Evolutionary conservation across 768 basidiomycete genomes (phyloP).

Genomic region (Boletus huronensis): DNA sequence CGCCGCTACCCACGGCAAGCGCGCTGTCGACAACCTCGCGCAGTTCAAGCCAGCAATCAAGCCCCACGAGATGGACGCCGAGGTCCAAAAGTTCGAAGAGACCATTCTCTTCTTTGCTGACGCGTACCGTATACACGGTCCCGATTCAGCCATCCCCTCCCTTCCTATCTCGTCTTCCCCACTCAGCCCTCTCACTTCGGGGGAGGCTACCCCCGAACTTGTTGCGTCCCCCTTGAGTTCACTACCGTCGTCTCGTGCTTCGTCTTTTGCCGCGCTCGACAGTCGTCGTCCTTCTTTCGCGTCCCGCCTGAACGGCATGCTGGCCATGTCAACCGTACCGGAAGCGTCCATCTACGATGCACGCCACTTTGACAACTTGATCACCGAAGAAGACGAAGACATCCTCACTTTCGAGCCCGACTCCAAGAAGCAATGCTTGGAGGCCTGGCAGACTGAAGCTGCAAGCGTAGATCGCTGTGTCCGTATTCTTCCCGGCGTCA

Average conservation of each 20-base stretch:
- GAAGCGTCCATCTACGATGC: conserved; percentile 26
- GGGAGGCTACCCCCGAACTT: conserved; percentile 41
- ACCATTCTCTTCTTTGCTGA: conserved; percentile 66
- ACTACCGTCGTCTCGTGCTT: conserved; percentile 40
- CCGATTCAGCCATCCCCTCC: conserved; percentile 32
- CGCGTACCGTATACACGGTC: conserved; percentile 46
- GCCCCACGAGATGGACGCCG: conserved; percentile 52
- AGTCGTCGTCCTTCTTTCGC: conserved; percentile 49
- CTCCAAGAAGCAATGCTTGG: conserved; percentile 32
- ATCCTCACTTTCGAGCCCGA: conserved; percentile 26
- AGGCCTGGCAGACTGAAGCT: conserved; percentile 58
- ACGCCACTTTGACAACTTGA: conserved; percentile 26
- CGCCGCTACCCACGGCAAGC: conserved; percentile 74
- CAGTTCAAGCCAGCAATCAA: conserved; percentile 57
- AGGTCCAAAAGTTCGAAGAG: conserved; percentile 60
- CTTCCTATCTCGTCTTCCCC: conserved; percentile 9
- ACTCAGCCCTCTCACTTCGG: conserved; percentile 28
- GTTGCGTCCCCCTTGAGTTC: conserved; percentile 36
- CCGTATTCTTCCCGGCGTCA: conserved; percentile 68
- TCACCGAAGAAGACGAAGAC: conserved; percentile 37
- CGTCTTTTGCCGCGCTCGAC: conserved; percentile 36
- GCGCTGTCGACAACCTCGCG: conserved; percentile 70
- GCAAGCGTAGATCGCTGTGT: conserved; percentile 58
- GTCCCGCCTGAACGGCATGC: conserved; percentile 37
- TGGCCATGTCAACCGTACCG: conserved; percentile 36